Evolutionary conservation across 352 stramenopile species (phyloP), one percentile per base, ranked within the genome.

Genomic region (Globisporangium parvum): DNA sequence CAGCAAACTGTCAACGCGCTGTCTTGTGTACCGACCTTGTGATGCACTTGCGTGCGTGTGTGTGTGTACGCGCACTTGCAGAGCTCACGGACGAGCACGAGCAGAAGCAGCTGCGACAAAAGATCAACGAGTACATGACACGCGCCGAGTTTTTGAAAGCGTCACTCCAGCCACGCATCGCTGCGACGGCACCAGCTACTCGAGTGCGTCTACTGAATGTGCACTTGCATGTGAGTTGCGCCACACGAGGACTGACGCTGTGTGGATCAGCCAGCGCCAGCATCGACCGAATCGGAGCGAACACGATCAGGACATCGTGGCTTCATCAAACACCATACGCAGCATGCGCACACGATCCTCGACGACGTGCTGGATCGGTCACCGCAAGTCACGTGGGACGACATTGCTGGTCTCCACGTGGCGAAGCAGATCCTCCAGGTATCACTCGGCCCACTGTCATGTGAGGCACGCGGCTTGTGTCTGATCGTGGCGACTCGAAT

Each of bases 391-490:
- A 67, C 70, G 37, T 96, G 87, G 87, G 67, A 70, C 12, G 86
- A 96, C 51, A 90, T 96, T 65, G 81, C 81, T 0, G 87, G 87
- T 1, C 58, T 96, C 24, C 66, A 80, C 10, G 65, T 93, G 26
- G 87, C 87, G 20, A 96, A 96, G 67, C 81, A 93, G 57, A 92
- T 94, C 45, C 68, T 96, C 40, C 82, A 94, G 78, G 82, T 92
- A 37, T 50, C n/a, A n/a, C n/a, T n/a, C n/a, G n/a, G n/a, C n/a
- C n/a, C n/a, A n/a, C n/a, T n/a, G n/a, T n/a, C n/a, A n/a, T n/a
- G n/a, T n/a, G n/a, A n/a, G n/a, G n/a, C n/a, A n/a, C n/a, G n/a
- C n/a, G n/a, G n/a, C n/a, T n/a, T n/a, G n/a, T n/a, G n/a, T n/a
- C 15, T 21, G 39, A 6, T 14, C 9, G 39, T n/a, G n/a, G n/a